These are phyloP conservation scores for Penicillium argentinense DNA, from an alignment of 495 filamentous ascomycete genomes.

Conservation along the genomic window DNA sequence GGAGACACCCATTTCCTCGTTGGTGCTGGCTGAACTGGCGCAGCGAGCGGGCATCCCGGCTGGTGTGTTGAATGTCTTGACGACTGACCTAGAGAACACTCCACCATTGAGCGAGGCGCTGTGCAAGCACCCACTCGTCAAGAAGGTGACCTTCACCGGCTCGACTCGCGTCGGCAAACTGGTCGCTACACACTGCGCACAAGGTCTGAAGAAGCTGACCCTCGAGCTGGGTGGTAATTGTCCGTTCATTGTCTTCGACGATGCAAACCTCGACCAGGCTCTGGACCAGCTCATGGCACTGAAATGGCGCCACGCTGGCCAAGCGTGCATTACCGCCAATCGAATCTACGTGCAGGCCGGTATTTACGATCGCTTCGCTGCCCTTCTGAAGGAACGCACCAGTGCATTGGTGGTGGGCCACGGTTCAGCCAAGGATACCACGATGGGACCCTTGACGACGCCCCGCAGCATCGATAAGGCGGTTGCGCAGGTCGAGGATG, in stretches of 20 bases:
- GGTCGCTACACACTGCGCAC: slow-evolving; percentile 57
- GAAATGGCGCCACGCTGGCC: slow-evolving; percentile 69
- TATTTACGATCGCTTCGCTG: slow-evolving; percentile 54
- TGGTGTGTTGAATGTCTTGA: slow-evolving; percentile 57
- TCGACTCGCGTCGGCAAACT: slow-evolving; percentile 64
- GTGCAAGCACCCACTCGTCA: slow-evolving; percentile 61
- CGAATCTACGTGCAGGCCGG: slow-evolving; percentile 66
- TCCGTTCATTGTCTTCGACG: slow-evolving; percentile 72
- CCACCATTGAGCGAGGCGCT: slow-evolving; percentile 63
- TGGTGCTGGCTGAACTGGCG: slow-evolving; percentile 54
- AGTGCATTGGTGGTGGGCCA: slow-evolving; percentile 63
- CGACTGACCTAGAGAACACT: slow-evolving; percentile 60
- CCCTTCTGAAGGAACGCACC: slow-evolving; percentile 54
- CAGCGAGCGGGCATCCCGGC: slow-evolving; percentile 55
- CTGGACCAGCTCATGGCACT: slow-evolving; percentile 57
- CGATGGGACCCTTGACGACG: slow-evolving; percentile 69
- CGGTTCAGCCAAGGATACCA: slow-evolving; percentile 55
- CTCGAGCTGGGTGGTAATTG: slow-evolving; percentile 77
- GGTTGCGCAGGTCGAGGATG: slow-evolving; percentile 60
- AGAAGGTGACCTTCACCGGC: slow-evolving; percentile 75
- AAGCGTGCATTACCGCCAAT: slow-evolving; percentile 76
- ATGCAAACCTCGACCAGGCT: slow-evolving; percentile 66
- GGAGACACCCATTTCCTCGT: slow-evolving; percentile 56
- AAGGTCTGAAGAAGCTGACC: slow-evolving; percentile 68
- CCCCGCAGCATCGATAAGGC: slow-evolving; percentile 64